A percentile compares a stretch with the other conserved stretches of the same genome.
phyloP scores from a whole-genome alignment of 2,329 filamentous ascomycete species.

The Sclerotinia subarctica region DNA sequence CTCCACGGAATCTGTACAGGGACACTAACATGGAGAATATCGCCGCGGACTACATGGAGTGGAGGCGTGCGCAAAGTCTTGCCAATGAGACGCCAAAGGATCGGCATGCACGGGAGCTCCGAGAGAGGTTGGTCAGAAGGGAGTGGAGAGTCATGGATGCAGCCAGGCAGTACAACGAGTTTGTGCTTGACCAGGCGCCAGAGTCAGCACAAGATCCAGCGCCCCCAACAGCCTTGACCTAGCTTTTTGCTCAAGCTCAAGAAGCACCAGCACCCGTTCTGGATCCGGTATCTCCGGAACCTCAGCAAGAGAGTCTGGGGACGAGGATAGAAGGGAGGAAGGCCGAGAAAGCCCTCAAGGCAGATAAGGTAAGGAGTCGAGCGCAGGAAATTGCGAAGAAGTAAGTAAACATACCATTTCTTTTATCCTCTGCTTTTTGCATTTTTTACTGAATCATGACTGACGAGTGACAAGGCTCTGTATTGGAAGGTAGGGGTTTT shows the following conservation, averaged over 20 bases:
- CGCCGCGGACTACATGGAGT: too few relatives aligned
- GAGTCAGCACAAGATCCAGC: neutral
- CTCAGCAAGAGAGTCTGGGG: too few relatives aligned
- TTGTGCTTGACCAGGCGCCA: neutral
- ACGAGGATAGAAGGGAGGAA: neutral
- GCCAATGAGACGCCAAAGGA: neutral
- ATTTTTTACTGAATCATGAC: neutral
- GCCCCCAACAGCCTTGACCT: neutral
- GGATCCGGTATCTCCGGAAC: neutral
- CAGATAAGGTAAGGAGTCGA: neutral
- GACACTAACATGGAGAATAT: too few relatives aligned
- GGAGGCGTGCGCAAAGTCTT: neutral
- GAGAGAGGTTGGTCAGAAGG: neutral
- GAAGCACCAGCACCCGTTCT: fast-evolving
- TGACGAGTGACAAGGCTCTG: neutral
- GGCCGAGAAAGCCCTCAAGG: neutral
- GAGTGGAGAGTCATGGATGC: neutral
- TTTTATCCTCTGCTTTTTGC: neutral
- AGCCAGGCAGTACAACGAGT: neutral
- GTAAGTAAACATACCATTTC: neutral
- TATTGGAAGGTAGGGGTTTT: neutral
- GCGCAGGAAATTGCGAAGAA: neutral
- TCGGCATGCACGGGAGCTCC: neutral
- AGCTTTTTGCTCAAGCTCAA: neutral
- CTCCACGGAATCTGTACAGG: too few relatives aligned